A percentile compares a stretch with the other conserved stretches of the same genome.
Conservation (phyloP, 1,139 yeast species). For the Magnusiomyces starmeri region DNA sequence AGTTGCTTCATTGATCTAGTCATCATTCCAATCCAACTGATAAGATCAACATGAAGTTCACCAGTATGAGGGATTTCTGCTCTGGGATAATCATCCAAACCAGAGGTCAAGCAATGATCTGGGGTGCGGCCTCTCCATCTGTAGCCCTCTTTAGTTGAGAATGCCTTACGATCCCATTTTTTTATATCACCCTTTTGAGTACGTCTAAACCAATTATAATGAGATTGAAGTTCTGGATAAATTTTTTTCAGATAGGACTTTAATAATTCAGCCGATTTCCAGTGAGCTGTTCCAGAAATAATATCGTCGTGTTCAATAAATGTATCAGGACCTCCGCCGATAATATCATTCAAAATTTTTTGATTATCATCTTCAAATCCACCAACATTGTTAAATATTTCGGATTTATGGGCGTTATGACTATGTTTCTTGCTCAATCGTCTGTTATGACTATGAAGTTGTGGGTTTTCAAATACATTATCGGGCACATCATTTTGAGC, state of each 20-base stretch:
- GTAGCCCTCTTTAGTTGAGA: conserved; percentile 55
- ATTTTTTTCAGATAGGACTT: conserved; percentile 54
- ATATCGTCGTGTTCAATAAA: background rate
- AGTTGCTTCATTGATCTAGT: conserved; percentile 70
- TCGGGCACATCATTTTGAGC: conserved; percentile 11
- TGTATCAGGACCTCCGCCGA: background rate
- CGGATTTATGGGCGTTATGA: background rate
- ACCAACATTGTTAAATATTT: no score
- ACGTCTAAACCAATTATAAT: conserved; percentile 77
- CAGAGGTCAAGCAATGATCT: conserved; percentile 85
- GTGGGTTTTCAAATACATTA: background rate
- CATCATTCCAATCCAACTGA: conserved; percentile 94
- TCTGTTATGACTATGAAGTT: conserved; percentile 9
- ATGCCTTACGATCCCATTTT: conserved; percentile 61
- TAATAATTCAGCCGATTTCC: conserved; percentile 56
- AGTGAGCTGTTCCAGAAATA: conserved; percentile 40
- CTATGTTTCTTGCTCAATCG: background rate
- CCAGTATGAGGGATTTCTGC: conserved; percentile 75
- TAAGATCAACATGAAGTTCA: conserved; percentile 81
- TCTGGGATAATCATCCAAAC: conserved; percentile 93
- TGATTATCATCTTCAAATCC: conserved; percentile 9
- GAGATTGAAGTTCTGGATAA: conserved; percentile 69
- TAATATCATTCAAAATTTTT: background rate
- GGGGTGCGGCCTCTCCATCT: conserved; percentile 92
- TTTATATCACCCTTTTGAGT: conserved; percentile 72